Conservation (phyloP, 2,329 filamentous ascomycete genomes). For the Alternaria viburni region DNA sequence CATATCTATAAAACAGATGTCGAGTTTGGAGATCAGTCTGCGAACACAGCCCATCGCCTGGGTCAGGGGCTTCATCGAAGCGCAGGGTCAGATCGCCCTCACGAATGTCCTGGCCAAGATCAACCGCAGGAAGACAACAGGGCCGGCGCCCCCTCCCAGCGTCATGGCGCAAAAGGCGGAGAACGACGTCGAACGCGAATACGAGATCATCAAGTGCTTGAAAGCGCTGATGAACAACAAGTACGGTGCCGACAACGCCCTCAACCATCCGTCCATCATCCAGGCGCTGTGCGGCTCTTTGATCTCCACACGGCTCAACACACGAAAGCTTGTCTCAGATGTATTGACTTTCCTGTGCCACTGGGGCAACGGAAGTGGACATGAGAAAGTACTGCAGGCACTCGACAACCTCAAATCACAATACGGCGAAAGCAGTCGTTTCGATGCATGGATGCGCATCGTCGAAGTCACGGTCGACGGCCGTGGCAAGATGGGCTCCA, state of each 20-base stretch:
- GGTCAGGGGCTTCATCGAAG: constrained; percentile 96
- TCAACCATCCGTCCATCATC: constrained; percentile 87
- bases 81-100: constrained; percentile 93
- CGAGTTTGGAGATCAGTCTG: constrained; percentile 91
- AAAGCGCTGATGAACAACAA: constrained; percentile 99
- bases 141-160: constrained; percentile 67
- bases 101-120: constrained; percentile 94
- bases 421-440: constrained; percentile 90
- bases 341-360: constrained; percentile 95
- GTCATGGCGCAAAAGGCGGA: constrained; percentile 63
- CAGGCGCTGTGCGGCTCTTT: constrained; percentile 85
- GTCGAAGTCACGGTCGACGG: constrained; percentile 97
- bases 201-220: constrained; percentile 96
- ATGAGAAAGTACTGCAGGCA: constrained; percentile 90
- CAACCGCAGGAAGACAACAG: constrained; percentile 81
- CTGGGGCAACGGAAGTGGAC: constrained; percentile 87
- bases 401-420: constrained; percentile 89
- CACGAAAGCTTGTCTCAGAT: constrained; percentile 92
- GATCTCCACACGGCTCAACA: constrained; percentile 86
- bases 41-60: constrained; percentile 95
- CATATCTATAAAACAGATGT: constrained; percentile 88
- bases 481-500: constrained; percentile 96
- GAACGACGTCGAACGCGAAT: constrained; percentile 87
- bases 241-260: constrained; percentile 94
- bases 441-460: constrained; percentile 98